These are phyloP conservation scores for Gloeophyllum trabeum DNA, from an alignment of 768 basidiomycete genomes.

Conservation along the genomic window DNA sequence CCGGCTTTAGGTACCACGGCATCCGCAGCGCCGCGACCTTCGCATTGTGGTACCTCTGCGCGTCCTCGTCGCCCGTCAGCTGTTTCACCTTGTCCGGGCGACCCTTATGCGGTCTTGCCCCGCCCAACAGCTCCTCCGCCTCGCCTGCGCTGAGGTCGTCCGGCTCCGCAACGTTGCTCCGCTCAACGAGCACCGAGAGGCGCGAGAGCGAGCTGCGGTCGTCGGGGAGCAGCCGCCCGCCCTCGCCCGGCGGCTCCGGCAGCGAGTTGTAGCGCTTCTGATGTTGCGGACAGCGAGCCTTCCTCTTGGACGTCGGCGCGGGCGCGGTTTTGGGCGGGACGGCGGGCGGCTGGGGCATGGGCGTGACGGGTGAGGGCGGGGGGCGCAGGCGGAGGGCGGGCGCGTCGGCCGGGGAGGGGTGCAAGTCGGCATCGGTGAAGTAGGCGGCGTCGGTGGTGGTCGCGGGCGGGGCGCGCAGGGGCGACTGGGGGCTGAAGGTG, in stretches of 20 bases:
- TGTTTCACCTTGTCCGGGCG: slow-evolving; percentile 26
- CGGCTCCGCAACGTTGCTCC: too few species aligned
- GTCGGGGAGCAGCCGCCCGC: too few species aligned
- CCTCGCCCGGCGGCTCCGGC: too few species aligned
- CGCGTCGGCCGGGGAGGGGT: background rate
- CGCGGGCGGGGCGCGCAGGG: too few species aligned
- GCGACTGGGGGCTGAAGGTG: too few species aligned
- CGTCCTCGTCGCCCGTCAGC: slow-evolving; percentile 30
- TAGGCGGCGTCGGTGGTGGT: background rate
- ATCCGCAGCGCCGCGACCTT: slow-evolving; percentile 21
- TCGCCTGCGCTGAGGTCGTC: too few species aligned
- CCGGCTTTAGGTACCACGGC: slow-evolving; percentile 54
- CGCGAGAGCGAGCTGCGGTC: background rate
- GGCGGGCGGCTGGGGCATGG: background rate
- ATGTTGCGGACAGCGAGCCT: background rate
- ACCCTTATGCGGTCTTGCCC: too few species aligned
- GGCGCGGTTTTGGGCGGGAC: background rate
- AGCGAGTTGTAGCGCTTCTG: too few species aligned
- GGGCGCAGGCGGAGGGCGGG: slow-evolving; percentile 7
- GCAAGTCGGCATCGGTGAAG: background rate
- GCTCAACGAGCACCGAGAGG: background rate
- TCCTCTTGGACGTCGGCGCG: background rate
- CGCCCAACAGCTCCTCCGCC: too few species aligned
- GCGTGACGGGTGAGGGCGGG: slow-evolving; percentile 4
- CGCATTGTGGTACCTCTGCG: slow-evolving; percentile 28